Base-by-base conservation (phyloP, 148 eudicot genomes). In the Rhododendron molle region DNA sequence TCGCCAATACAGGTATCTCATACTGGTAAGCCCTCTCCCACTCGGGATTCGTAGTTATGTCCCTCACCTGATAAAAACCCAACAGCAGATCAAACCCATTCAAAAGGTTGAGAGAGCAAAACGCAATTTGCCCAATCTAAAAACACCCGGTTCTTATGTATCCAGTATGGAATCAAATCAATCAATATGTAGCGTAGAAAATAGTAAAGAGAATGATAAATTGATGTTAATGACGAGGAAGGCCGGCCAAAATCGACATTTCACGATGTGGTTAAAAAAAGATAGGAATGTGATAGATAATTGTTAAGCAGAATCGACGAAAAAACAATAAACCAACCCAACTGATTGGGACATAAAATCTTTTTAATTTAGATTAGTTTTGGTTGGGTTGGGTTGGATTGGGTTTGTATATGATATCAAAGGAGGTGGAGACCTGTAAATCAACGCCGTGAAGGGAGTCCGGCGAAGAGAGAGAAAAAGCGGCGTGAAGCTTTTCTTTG, bases 1-100 rank as follows among this genome's bases (percentile, higher is more conserved):
- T 93, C 34, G 96, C 92, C 88, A 96, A 88, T 80, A 96, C 98
- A 77, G 99, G 99, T 81, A 96, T 94, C 91, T 96, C 98, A 84
- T 92, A 96, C 89, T 95, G 97, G 86, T 94, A 96, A 81, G 95
- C 98, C 88, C 69, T 95, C 87, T 96, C 98, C 99, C 99, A 96
- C n/a, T 91, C 96, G 7, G 96, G 93, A 90, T 95, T 96, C 23
- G 93, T 93, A 3, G 93, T 95, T 71, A 96, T 96, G 90, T 96
- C 99, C 81, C 99, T 96, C 13, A 96, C 67, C 98, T 96, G 87
- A 78, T 50, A 79, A 58, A 20, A 54, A 74, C 62, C 52, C 54
- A 83, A 85, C 83, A 58, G 65, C 44, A 86, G 47, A 87, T 52
- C 30, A 44, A 30, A 71, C 7, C 76, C 36, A 15, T 32, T 71